These are phyloP conservation scores for Achlya hypogyna DNA, from an alignment of 352 stramenopile genomes.

Conservation along the genomic window DNA sequence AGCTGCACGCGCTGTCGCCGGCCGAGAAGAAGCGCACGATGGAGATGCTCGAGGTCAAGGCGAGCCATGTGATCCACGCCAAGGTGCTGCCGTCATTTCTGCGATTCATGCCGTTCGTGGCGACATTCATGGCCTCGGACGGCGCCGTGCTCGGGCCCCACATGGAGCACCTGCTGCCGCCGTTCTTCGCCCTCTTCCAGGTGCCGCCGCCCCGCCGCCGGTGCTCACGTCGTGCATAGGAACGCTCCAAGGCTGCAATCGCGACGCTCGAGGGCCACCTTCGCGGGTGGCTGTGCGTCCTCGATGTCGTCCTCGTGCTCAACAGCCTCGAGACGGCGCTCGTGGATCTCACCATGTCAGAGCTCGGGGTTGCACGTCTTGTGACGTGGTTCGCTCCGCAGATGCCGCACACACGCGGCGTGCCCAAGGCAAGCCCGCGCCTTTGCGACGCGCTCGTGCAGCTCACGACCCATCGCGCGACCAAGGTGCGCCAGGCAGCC, in stretches of 20 bases:
- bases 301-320: neutral
- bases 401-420: neutral
- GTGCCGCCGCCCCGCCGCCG: neutral
- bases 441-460: slow-evolving; percentile 2
- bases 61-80: neutral
- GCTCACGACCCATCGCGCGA: slow-evolving; percentile 1
- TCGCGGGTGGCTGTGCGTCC: neutral
- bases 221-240: neutral
- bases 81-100: slow-evolving; percentile 5
- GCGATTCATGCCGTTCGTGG: neutral
- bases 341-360: neutral
- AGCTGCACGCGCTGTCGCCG: neutral
- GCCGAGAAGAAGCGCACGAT: neutral
- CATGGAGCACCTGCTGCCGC: neutral
- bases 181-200: slow-evolving; percentile 5
- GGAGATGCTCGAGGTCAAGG: slow-evolving; percentile 1
- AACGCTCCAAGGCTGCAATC: neutral
- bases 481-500: neutral
- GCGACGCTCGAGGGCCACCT: neutral
- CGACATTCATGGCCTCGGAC: neutral
- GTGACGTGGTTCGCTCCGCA: neutral
- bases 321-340: neutral
- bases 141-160: neutral
- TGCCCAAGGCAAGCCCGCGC: neutral
- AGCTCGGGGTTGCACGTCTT: neutral